Evolutionary conservation across 148 eudicot species (phyloP), one percentile per base, ranked within the genome.

Genomic region (Spergularia bocconei): DNA sequence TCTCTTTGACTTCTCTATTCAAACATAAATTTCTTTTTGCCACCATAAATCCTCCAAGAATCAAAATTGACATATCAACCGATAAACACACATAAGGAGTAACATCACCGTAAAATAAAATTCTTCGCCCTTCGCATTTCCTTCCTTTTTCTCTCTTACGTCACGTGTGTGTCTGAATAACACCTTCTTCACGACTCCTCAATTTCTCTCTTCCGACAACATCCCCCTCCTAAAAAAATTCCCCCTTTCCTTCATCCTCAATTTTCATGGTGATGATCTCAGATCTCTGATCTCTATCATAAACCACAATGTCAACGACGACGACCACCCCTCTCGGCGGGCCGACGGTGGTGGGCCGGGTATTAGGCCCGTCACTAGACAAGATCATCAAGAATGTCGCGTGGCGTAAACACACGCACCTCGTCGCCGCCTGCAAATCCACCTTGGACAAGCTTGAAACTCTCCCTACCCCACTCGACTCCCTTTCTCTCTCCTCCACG

Each of bases 371-470:
- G 9, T 88, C 90, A 1, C 91, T 93, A 15, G 98, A 93, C 84
- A 91, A 93, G 84, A 91, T 93, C 87, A 86, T 93, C 82, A 91
- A 93, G 74, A 93, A 93, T 78, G 92, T 82, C 50, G 88, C 98
- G 8, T 93, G 98, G 98, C 74, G 98, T 16, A 89, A 91, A 15
- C 93, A 92, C 82, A 78, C 87, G 63, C 80, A 87, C 53, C 89
- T 93, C 64, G 91, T 93, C n/a, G 44, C 96, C 71, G 82, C 90
- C 77, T 84, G 85, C 68, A 93, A 93, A 83, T 89, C 98, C 64
- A 85, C 85, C 66, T 84, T 90, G 52, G 98, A 93, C 81, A 80
- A 78, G 83, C 96, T 92, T 57, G 83, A 87, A 39, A 70, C 89
- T 48, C 77, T 93, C 2, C 16, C 39, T 4, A 17, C 86, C 38